Evolutionary conservation across 164 flowering plant species (phyloP).

Genomic region (Tetrastigma voinierianum): DNA sequence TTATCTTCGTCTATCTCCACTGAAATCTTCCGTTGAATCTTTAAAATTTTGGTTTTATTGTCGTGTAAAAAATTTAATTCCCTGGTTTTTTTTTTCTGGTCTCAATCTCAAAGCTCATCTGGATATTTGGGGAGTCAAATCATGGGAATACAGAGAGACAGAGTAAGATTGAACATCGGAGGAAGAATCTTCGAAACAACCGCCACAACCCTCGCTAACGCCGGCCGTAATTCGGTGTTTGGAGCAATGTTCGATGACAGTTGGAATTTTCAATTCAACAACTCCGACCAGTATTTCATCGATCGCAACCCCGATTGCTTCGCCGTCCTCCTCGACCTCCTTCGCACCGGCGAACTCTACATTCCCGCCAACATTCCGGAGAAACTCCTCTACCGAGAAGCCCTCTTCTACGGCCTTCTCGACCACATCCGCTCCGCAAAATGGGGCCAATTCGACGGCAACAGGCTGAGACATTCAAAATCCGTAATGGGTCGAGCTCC

Average conservation of each 20-base stretch:
- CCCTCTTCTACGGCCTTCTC: conserved; percentile 68
- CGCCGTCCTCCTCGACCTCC: conserved; percentile 74
- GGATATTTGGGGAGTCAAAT: conserved; percentile 8
- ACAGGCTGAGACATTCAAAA: conserved; percentile 41
- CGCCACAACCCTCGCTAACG: conserved; percentile 78
- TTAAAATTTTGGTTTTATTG: background rate
- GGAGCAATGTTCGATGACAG: conserved; percentile 77
- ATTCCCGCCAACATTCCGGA: conserved; percentile 60
- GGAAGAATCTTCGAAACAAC: conserved; percentile 82
- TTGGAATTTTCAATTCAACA: conserved; percentile 47
- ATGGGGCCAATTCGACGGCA: conserved; percentile 85
- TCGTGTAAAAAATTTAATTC: background rate
- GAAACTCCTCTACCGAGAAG: conserved; percentile 61
- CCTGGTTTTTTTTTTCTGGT: background rate
- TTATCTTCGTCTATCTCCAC: background rate
- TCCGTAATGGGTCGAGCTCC: conserved; percentile 70
- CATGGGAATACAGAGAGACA: conserved; percentile 62
- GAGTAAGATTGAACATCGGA: conserved; percentile 75
- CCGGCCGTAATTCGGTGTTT: conserved; percentile 68
- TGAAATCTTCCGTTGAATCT: background rate
- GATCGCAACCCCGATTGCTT: conserved; percentile 86
- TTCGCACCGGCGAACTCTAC: conserved; percentile 72
- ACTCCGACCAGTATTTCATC: conserved; percentile 45
- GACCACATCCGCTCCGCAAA: conserved; percentile 72
- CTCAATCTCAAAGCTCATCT: conserved; percentile 6